Conservation (phyloP, 2,329 filamentous ascomycete genomes). For the Atkinsonella hypoxylon region DNA sequence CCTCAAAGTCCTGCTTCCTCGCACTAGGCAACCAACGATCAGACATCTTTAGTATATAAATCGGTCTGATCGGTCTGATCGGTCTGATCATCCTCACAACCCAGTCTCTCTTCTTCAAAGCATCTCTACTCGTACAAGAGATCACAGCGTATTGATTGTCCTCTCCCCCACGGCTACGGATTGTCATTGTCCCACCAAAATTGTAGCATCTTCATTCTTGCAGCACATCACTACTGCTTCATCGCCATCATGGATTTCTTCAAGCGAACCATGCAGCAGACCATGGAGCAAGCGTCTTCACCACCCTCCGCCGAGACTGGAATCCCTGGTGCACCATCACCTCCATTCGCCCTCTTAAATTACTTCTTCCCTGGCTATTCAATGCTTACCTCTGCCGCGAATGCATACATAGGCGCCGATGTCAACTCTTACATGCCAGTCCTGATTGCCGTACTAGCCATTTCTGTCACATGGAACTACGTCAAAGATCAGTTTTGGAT, state of each 20-base stretch:
- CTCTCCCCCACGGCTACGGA: background rate
- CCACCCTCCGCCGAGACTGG: conserved; percentile 8
- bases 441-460: conserved; percentile 35
- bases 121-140: background rate
- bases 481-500: conserved; percentile 34
- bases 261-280: background rate
- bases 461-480: conserved; percentile 42
- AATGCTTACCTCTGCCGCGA: conserved; percentile 38
- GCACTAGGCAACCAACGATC: background rate
- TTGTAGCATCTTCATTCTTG: background rate
- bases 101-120: background rate
- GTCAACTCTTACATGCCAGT: conserved; percentile 50
- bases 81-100: background rate
- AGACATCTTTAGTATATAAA: background rate
- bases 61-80: background rate
- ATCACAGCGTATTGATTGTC: background rate
- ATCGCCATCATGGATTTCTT: conserved; percentile 8
- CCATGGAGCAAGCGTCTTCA: background rate
- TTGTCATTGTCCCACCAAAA: background rate
- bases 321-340: conserved; percentile 11
- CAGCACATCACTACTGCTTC: background rate
- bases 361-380: conserved; percentile 56
- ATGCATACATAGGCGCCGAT: conserved; percentile 48
- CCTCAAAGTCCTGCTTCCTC: background rate
- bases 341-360: conserved; percentile 42